Evolutionary conservation across 1,284 basidiomycete species (phyloP), one percentile per base, ranked within the genome.

Genomic region (Trichosporon ovoides): DNA sequence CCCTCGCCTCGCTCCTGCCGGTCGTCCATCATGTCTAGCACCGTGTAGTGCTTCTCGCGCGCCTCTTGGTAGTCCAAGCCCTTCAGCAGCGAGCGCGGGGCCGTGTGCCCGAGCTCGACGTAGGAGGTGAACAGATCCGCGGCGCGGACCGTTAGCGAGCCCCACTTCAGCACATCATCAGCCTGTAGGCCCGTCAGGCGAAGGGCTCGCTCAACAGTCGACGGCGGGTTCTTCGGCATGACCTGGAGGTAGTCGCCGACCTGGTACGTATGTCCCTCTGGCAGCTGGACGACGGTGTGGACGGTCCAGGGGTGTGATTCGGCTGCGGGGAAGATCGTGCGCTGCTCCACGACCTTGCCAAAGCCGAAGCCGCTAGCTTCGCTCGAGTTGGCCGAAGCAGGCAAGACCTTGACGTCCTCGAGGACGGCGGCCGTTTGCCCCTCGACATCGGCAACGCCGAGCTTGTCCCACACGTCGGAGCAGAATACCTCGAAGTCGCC

Each of bases 191-290:
- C 16, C n/a, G 53, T 31, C 24, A 55, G 53, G n/a, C 51, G 24
- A 10, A 80, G 68, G 0, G 76, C 80, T 3, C 80, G 72, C 36
- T 71, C 73, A 14, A 81, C 78, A 3, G 56, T 46, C 6, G 60
- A 40, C 11, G 33, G 34, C 18, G 51, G 51, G 35, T 52, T 52
- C 34, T 52, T 58, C 3, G 63, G 60, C 13, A 62, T 34, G 12
- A 83, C 78, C 0, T 79, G 76, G 10, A 82, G 72, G 62, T 83
- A 82, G 65, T 83, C 81, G 7, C 81, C 81, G 13, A 79, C 74
- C 49, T 75, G 69, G 57, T 77, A 79, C 3, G 72, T 68, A 12
- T 73, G 75, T 37, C 73, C 75, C 38, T 78, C 74, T 0, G 81
- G 81, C 12, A 81, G 70, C 60, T 77, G 69, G 54, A 82, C 50